These are phyloP conservation scores for Microcos paniculata DNA, from an alignment of 345 rosid species.

Conservation along the genomic window DNA sequence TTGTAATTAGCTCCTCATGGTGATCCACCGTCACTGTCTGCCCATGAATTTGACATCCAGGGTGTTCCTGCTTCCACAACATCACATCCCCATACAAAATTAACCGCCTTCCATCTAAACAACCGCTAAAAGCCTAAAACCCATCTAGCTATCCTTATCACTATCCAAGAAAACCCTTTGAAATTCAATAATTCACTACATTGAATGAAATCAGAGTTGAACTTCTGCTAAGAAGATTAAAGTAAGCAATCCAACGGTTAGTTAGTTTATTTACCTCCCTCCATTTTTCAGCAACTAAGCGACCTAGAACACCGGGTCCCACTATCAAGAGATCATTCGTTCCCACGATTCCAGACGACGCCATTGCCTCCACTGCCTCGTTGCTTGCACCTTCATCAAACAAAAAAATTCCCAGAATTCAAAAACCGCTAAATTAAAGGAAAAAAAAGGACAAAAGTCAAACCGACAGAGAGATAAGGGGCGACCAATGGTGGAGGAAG, in stretches of 20 bases:
- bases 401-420: conserved; percentile 2
- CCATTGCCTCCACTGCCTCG: conserved; percentile 44
- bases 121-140: background rate
- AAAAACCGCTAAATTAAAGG: background rate
- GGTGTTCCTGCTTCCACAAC: conserved; percentile 58
- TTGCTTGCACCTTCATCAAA: conserved; percentile 39
- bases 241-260: background rate
- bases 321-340: conserved; percentile 76
- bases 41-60: conserved; percentile 74
- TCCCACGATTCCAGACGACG: conserved; percentile 50
- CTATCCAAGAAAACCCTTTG: conserved; percentile 2
- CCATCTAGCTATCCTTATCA: background rate
- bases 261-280: conserved; percentile 55
- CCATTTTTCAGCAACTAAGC: conserved; percentile 89
- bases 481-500: conserved; percentile 54
- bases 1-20: conserved; percentile 70
- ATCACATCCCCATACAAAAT: background rate
- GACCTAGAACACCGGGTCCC: conserved; percentile 98
- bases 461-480: background rate
- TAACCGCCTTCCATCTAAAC: background rate
- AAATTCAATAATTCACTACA: background rate
- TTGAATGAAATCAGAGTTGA: background rate
- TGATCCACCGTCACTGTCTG: conserved; percentile 78
- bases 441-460: background rate
- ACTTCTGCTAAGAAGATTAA: background rate